These are phyloP conservation scores for Hygrocybe punicea DNA, from an alignment of 768 basidiomycete species.

Conservation along the genomic window DNA sequence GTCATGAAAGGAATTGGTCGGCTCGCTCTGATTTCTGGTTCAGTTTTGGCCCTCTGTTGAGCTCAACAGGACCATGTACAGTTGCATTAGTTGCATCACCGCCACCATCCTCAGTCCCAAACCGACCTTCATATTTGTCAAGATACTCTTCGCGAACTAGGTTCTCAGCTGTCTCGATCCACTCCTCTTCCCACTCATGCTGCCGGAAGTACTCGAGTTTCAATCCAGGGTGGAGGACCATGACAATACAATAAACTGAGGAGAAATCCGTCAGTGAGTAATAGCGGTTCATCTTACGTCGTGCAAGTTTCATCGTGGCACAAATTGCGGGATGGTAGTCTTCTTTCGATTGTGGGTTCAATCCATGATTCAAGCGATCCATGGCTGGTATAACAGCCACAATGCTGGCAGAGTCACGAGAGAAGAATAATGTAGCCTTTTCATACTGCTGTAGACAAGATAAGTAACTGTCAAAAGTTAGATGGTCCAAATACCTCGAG, in stretches of 20 bases:
- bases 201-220: slow-evolving; percentile 30
- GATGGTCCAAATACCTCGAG: too few species aligned
- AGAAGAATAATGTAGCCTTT: too few species aligned
- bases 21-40: neutral
- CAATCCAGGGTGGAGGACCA: slow-evolving; percentile 30
- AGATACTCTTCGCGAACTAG: slow-evolving; percentile 18
- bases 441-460: too few species aligned
- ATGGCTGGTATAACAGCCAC: too few species aligned
- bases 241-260: slow-evolving; percentile 25
- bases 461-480: too few species aligned
- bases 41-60: neutral
- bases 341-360: too few species aligned
- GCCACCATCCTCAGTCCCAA: neutral
- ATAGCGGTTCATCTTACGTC: slow-evolving; percentile 32
- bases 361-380: too few species aligned
- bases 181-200: slow-evolving; percentile 20
- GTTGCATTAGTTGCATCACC: neutral
- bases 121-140: neutral
- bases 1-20: neutral
- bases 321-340: too few species aligned
- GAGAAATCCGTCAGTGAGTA: slow-evolving; percentile 32
- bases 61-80: neutral
- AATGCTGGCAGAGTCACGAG: too few species aligned
- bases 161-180: slow-evolving; percentile 21
- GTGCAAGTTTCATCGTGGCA: slow-evolving; percentile 17